A percentile compares a stretch with the other conserved stretches of the same genome.
Conservation (phyloP, 495 filamentous ascomycete genomes). For the Neurospora sp. region DNA sequence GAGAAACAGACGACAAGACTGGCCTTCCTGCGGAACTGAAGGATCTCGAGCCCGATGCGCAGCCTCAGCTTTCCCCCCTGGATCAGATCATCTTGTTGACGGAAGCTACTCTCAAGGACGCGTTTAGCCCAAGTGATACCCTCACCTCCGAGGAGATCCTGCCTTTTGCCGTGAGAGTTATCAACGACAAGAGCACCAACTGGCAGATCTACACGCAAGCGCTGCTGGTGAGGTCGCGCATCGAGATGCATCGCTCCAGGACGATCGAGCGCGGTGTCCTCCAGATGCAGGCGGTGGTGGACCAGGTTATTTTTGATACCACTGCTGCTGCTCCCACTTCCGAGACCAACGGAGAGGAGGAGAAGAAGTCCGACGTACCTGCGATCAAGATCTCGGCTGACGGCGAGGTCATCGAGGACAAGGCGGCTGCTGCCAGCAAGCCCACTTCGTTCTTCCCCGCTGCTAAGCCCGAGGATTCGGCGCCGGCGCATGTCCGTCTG, state of each 20-base stretch:
- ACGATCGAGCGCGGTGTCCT: conserved; percentile 83
- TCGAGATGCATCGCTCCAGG: conserved; percentile 75
- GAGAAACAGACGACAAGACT: conserved; percentile 30
- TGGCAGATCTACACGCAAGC: conserved; percentile 98
- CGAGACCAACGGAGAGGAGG: conserved; percentile 4
- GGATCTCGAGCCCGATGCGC: conserved; percentile 61
- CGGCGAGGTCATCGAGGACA: conserved; percentile 4
- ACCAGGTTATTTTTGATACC: conserved; percentile 91
- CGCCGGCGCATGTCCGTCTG: conserved; percentile 63
- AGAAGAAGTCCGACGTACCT: conserved; percentile 21
- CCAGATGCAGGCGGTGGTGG: conserved; percentile 91
- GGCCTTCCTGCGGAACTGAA: conserved; percentile 50
- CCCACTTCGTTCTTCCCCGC: conserved; percentile 75
- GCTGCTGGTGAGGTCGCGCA: conserved; percentile 73
- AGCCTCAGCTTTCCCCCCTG: conserved; percentile 72
- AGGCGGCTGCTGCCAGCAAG: conserved; percentile 14
- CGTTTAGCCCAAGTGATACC: conserved; percentile 65
- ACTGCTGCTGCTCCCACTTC: conserved; percentile 31
- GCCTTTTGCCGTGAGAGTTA: conserved; percentile 80
- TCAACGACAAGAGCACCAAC: conserved; percentile 82
- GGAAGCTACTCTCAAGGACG: conserved; percentile 83
- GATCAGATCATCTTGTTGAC: conserved; percentile 78
- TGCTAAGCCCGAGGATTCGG: conserved; percentile 65
- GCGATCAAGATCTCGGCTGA: conserved; percentile 28
- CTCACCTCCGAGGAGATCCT: conserved; percentile 86